phyloP scores from a whole-genome alignment of 768 basidiomycete species.

The Pilatotrama ljubarskyi region DNA sequence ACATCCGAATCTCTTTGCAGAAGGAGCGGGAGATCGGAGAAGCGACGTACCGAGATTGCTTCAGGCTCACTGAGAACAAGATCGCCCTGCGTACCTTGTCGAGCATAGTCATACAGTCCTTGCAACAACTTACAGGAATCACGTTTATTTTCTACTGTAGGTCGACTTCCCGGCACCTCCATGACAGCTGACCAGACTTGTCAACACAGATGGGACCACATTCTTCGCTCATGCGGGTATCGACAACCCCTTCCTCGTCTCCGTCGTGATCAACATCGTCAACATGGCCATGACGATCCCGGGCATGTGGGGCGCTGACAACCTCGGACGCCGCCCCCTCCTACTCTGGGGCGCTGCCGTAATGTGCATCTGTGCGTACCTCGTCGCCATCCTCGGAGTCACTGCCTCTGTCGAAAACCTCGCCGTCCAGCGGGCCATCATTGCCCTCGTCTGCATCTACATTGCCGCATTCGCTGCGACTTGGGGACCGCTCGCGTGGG shows the following conservation, averaged over 20 bases:
- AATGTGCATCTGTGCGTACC: conserved; percentile 83
- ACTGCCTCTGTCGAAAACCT: conserved; percentile 28
- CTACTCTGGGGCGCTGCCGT: conserved; percentile 76
- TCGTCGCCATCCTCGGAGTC: conserved; percentile 64
- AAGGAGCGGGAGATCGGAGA: conserved; percentile 15
- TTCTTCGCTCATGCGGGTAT: conserved; percentile 48
- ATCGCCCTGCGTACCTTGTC: conserved; percentile 73
- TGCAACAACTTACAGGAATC: conserved; percentile 80
- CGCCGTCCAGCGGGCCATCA: conserved; percentile 59
- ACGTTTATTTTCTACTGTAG: conserved; percentile 59
- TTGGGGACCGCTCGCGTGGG: conserved; percentile 37
- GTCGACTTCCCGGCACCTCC: background rate
- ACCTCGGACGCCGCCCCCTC: conserved; percentile 75
- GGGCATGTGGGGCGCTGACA: conserved; percentile 78
- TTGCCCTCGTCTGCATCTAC: conserved; percentile 48
- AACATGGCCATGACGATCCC: conserved; percentile 76
- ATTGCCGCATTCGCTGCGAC: background rate
- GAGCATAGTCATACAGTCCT: conserved; percentile 75
- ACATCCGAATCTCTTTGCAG: conserved; percentile 31
- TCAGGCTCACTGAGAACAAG: conserved; percentile 48
- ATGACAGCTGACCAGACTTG: background rate
- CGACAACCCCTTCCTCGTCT: conserved; percentile 49
- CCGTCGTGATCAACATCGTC: conserved; percentile 69
- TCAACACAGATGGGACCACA: conserved; percentile 37
- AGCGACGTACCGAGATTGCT: conserved; percentile 17